phyloP scores from a whole-genome alignment of 345 rosid genomes.

The Camelina neglecta region DNA sequence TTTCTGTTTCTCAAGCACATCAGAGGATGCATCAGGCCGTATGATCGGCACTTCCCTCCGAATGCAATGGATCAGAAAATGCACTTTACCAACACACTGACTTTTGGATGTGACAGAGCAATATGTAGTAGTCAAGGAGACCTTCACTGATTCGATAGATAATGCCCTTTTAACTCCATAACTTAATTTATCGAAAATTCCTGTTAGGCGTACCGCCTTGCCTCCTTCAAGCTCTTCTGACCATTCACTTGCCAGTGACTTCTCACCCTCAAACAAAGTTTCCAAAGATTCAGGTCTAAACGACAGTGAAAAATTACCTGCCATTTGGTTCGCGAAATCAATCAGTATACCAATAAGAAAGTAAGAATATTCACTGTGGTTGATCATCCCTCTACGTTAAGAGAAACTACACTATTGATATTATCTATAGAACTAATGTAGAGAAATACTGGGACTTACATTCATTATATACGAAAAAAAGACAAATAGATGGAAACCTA shows the following conservation, averaged over 20 bases:
- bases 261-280: conserved; percentile 46
- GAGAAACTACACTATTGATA: conserved; percentile 30
- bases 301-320: conserved; percentile 93
- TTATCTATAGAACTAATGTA: conserved; percentile 15
- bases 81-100: conserved; percentile 54
- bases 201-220: conserved; percentile 84
- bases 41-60: conserved; percentile 74
- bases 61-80: conserved; percentile 79
- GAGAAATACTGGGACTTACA: conserved; percentile 20
- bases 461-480: conserved; percentile 24
- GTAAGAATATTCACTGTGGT: not conserved
- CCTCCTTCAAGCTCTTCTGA: conserved; percentile 89
- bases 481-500: conserved; percentile 14
- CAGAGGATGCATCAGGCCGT: conserved; percentile 61
- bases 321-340: conserved; percentile 36
- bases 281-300: conserved; percentile 79
- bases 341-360: conserved; percentile 24
- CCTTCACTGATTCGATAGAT: conserved; percentile 57
- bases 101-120: conserved; percentile 67
- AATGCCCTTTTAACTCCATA: conserved; percentile 79
- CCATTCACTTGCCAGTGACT: conserved; percentile 70
- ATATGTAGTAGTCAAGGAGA: conserved; percentile 69
- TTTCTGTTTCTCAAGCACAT: conserved; percentile 49
- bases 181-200: conserved; percentile 79
- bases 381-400: conserved; percentile 25